Conservation (phyloP, 176 grass and related monocot genomes). For the Musa troglodytarum region DNA sequence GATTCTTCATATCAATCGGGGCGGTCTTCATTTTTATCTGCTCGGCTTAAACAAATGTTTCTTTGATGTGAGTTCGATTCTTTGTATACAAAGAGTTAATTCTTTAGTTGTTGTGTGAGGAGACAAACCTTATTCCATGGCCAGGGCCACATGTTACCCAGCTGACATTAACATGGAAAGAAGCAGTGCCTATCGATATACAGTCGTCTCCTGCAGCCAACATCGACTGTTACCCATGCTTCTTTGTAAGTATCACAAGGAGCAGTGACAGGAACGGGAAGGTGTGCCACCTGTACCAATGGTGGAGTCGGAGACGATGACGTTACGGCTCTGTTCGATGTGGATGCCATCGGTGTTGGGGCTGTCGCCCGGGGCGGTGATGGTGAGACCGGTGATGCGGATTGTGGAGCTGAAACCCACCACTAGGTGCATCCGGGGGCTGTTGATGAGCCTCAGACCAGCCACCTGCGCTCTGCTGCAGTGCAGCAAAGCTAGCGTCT, state of each 20-base stretch:
- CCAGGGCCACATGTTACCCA: slow-evolving; percentile 15
- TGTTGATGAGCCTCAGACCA: background rate
- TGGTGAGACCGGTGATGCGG: background rate
- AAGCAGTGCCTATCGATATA: background rate
- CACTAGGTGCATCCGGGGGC: background rate
- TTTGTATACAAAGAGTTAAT: no score
- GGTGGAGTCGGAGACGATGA: background rate
- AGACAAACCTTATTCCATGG: slow-evolving; percentile 22
- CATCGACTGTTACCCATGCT: no score
- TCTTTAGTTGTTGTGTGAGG: no score
- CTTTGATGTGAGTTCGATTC: no score
- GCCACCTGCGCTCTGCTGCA: background rate
- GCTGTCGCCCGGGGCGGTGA: slow-evolving; percentile 3
- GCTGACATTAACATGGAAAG: background rate
- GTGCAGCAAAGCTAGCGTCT: background rate
- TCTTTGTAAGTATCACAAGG: background rate
- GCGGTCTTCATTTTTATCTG: no score
- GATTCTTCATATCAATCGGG: no score
- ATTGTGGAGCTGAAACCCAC: background rate
- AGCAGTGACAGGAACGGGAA: background rate
- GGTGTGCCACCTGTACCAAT: slow-evolving; percentile 19
- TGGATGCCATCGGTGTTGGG: slow-evolving; percentile 21
- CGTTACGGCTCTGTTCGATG: background rate
- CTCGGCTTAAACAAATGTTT: no score
- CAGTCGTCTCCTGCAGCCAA: slow-evolving; percentile 21